Evolutionary conservation across 352 stramenopile genomes (phyloP), one percentile per base, ranked within the genome.

Genomic region (Saprolegnia parasitica): DNA sequence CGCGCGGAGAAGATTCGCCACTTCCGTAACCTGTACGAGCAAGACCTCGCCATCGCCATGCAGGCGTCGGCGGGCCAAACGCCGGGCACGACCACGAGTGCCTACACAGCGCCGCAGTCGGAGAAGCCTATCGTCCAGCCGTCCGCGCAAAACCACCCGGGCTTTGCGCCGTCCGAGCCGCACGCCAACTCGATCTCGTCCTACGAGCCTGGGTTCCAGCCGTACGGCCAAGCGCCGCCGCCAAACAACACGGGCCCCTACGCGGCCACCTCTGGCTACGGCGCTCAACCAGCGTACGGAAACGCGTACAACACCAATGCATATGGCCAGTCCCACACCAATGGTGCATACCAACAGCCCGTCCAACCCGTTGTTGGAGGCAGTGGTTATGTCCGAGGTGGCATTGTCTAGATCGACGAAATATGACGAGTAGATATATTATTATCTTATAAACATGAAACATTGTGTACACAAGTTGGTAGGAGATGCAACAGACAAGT

Each of bases 1-100:
- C 82, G 86, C 13, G 86, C 86, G 0, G 86, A 93, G 61, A 93
- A 93, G 71, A 91, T 93, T 56, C 80, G 86, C 18, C 91, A 90
- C 74, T 93, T 92, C 73, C 81, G 86, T 15, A 90, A 90, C 56
- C 79, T 90, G 37, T 93, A 93, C 71, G 83, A 91, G 66, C 80
- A 80, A 11, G 84, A 93, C 60, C 67, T 93, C 54, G 84, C 81
- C 1, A 40, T 92, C 61, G 86, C 86, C 1, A 80, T 93, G 68
- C 86, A 93, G 72, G 78, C 88, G 65, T 91, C 82, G 15, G 76
- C 89, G 67, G 81, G 54, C 9, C 16, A n/a, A 15, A 55, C 60
- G 11, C 9, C 60, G 42, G 35, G 15, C 10, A 55, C 16, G 4
- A 32, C 24, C 16, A 8, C 8, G 16, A 16, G 52, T 16, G 32